phyloP scores from a whole-genome alignment of 2,329 filamentous ascomycete species.

The Blastomyces gilchristii region DNA sequence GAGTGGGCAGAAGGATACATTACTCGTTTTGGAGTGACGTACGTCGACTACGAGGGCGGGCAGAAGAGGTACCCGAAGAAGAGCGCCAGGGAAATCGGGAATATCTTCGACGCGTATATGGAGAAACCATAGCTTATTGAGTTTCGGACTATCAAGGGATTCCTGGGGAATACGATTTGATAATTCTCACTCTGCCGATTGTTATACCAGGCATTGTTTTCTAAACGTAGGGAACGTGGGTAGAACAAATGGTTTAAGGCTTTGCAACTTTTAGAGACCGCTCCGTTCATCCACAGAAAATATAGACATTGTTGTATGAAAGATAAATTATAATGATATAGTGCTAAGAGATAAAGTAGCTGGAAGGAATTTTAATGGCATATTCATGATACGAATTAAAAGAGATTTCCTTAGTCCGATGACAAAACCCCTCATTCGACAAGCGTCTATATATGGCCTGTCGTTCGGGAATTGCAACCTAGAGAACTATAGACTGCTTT shows the following conservation, averaged over 20 bases:
- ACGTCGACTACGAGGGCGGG: slow-evolving; percentile 67
- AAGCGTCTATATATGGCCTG: background rate
- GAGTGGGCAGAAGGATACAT: slow-evolving; percentile 89
- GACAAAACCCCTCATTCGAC: background rate
- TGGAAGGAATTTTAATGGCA: background rate
- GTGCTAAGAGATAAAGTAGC: background rate
- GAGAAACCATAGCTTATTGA: slow-evolving; percentile 42
- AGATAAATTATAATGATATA: background rate
- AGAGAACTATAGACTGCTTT: background rate
- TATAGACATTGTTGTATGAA: background rate
- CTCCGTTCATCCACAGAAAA: too few species aligned
- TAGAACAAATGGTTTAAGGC: too few species aligned
- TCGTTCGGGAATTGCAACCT: background rate
- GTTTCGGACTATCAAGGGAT: background rate
- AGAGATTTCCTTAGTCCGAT: background rate
- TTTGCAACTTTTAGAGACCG: background rate
- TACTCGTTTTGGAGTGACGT: slow-evolving; percentile 75
- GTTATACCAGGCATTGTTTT: background rate
- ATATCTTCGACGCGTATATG: slow-evolving; percentile 61
- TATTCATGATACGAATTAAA: background rate
- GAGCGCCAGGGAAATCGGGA: slow-evolving; percentile 61
- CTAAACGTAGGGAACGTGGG: background rate
- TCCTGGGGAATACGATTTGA: background rate
- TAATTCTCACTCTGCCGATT: background rate
- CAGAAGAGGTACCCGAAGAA: slow-evolving; percentile 78